phyloP scores from a whole-genome alignment of 768 basidiomycete genomes.

The Collybia sordida region DNA sequence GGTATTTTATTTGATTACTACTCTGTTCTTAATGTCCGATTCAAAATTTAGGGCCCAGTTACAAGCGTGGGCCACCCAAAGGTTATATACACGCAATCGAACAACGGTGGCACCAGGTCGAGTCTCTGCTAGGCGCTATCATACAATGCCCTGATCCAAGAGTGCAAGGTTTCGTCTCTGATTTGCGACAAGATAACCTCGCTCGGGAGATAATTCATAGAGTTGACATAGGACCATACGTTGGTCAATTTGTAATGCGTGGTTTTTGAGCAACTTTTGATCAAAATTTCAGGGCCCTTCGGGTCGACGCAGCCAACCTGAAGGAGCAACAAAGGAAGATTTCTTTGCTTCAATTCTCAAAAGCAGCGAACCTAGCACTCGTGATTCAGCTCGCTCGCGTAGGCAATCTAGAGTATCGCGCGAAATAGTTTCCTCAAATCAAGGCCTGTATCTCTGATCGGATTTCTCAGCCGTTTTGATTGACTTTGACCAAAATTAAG shows the following conservation, averaged over 20 bases:
- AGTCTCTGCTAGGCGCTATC: conserved; percentile 83
- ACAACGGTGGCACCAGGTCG: conserved; percentile 89
- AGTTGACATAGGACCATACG: conserved; percentile 82
- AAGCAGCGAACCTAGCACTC: conserved; percentile 48
- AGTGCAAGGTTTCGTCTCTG: conserved; percentile 60
- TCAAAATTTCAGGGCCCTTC: conserved; percentile 55
- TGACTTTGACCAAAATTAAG: conserved; percentile 28
- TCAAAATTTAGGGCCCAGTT: conserved; percentile 58
- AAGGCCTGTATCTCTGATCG: conserved; percentile 36
- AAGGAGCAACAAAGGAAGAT: conserved; percentile 70
- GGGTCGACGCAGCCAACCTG: conserved; percentile 60
- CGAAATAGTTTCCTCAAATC: conserved; percentile 75
- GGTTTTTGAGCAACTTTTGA: conserved; percentile 4
- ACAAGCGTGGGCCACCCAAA: conserved; percentile 83
- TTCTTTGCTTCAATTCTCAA: conserved; percentile 74
- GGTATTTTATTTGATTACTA: conserved; percentile 31
- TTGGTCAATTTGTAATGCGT: conserved; percentile 28
- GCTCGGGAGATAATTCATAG: conserved; percentile 75
- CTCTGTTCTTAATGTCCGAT: not conserved
- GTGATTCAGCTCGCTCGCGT: conserved; percentile 60
- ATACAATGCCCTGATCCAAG: conserved; percentile 69
- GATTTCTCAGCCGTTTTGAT: conserved; percentile 5
- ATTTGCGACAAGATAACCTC: conserved; percentile 69
- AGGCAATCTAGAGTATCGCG: conserved; percentile 76
- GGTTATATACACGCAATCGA: conserved; percentile 95